Percentiles rank a stretch among this genome's conserved stretches.
These are phyloP conservation scores for Colletotrichum karsti DNA, from an alignment of 2,329 filamentous ascomycete species.

Conservation along the genomic window DNA sequence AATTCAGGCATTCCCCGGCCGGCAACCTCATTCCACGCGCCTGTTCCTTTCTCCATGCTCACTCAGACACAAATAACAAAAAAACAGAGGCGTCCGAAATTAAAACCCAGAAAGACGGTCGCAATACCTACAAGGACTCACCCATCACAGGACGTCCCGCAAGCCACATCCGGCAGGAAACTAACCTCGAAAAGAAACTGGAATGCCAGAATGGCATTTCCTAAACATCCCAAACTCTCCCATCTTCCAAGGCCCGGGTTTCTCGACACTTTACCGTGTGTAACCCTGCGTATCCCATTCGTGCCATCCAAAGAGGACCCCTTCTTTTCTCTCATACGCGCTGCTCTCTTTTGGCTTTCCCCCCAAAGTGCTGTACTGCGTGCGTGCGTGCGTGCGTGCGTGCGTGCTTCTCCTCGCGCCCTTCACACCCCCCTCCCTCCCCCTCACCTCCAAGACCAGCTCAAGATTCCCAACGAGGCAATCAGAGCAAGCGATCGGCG, in stretches of 20 bases:
- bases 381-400: no score
- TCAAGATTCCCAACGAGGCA: constrained; percentile 4
- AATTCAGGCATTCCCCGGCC: constrained; percentile 4
- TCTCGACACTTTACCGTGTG: background rate
- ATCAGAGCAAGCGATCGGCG: constrained; percentile 20
- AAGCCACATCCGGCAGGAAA: background rate
- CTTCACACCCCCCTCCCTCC: background rate
- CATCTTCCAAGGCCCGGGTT: background rate
- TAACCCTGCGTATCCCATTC: background rate
- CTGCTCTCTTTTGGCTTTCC: background rate
- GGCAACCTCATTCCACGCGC: background rate
- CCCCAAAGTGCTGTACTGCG: no score
- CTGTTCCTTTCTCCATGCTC: background rate
- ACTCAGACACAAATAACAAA: background rate
- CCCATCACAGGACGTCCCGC: background rate
- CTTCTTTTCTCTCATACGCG: background rate
- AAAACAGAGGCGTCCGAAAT: background rate
- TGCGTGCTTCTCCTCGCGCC: background rate
- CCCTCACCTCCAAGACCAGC: background rate
- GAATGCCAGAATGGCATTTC: constrained; percentile 22
- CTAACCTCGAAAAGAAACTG: background rate
- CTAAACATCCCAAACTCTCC: background rate
- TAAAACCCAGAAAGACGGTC: background rate
- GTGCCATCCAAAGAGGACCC: background rate
- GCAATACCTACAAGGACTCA: background rate